Conservation (phyloP, 169 alveolate species). For the Prorocentrum cordatum region DNA sequence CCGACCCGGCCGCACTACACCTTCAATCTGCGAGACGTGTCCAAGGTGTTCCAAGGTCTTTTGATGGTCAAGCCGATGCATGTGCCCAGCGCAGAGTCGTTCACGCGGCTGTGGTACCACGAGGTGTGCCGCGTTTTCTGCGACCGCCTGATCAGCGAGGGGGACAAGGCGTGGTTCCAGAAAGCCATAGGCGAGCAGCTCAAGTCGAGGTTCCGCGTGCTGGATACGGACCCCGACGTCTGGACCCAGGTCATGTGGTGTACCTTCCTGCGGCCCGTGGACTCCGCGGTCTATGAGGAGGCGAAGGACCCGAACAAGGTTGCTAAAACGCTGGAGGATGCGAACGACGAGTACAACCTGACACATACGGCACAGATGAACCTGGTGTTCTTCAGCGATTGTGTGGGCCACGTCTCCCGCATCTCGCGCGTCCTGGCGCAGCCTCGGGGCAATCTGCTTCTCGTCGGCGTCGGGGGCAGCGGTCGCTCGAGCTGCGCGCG, state of each 20-base stretch:
- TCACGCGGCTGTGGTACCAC: conserved; percentile 84
- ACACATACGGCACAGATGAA: conserved; percentile 86
- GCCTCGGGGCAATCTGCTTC: conserved; percentile 88
- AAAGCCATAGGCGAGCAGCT: conserved; percentile 81
- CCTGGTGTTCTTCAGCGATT: conserved; percentile 87
- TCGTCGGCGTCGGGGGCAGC: conserved; percentile 96
- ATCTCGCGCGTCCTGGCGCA: conserved; percentile 86
- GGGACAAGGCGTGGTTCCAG: conserved; percentile 78
- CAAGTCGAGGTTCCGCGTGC: conserved; percentile 74
- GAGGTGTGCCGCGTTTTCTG: conserved; percentile 90
- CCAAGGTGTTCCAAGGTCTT: conserved; percentile 75
- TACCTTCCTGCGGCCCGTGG: conserved; percentile 75
- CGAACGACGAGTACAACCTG: conserved; percentile 84
- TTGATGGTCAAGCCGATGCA: conserved; percentile 69
- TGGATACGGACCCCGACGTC: conserved; percentile 43
- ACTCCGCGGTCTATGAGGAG: conserved; percentile 79
- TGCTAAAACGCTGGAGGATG: conserved; percentile 83
- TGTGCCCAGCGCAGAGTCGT: neutral
- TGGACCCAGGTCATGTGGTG: conserved; percentile 63
- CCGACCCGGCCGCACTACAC: conserved; percentile 91
- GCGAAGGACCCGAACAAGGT: conserved; percentile 77
- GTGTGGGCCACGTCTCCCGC: conserved; percentile 88
- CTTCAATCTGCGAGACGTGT: conserved; percentile 89
- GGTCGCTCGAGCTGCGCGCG: conserved; percentile 89
- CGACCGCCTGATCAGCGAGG: conserved; percentile 85